Percentiles rank a stretch among this genome's conserved stretches.
Evolutionary conservation across 495 filamentous ascomycete species (phyloP).

Genomic region (Cercophora samala): DNA sequence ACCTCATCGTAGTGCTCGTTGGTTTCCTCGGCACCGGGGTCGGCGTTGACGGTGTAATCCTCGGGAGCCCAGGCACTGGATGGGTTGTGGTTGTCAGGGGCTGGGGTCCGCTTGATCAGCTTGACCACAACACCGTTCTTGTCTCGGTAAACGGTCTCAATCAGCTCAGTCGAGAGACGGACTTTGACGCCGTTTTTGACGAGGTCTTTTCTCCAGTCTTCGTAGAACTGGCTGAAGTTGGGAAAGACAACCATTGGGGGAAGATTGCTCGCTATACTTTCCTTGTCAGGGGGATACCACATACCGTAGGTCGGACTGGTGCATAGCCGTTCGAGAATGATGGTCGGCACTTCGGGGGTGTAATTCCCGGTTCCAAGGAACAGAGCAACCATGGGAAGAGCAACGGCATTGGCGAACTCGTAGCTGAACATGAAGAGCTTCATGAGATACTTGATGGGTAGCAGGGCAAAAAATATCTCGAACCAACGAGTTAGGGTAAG

Average conservation of each 20-base stretch:
- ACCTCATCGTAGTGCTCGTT: conserved; percentile 64
- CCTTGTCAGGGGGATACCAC: conserved; percentile 66
- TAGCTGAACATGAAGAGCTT: conserved; percentile 67
- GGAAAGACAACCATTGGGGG: conserved; percentile 83
- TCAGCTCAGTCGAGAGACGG: conserved; percentile 60
- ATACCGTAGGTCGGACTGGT: conserved; percentile 70
- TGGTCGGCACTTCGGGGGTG: conserved; percentile 69
- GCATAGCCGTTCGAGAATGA: conserved; percentile 72
- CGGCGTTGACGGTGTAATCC: conserved; percentile 19
- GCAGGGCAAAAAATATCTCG: conserved; percentile 65
- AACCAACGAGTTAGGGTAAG: conserved; percentile 66
- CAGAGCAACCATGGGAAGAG: conserved; percentile 67
- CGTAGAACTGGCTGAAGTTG: conserved; percentile 68
- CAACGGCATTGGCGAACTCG: conserved; percentile 72
- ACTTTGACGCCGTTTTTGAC: conserved; percentile 60
- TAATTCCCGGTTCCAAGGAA: conserved; percentile 80
- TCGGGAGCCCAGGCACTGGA: conserved; percentile 32
- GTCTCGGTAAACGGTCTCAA: conserved; percentile 53
- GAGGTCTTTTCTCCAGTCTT: conserved; percentile 63
- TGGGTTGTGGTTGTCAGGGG: conserved; percentile 34
- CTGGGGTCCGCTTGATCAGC: conserved; percentile 31
- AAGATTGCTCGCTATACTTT: conserved; percentile 61
- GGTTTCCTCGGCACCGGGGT: conserved; percentile 27
- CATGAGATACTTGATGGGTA: conserved; percentile 69
- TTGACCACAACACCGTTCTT: conserved; percentile 56